Evolutionary conservation across 2,329 filamentous ascomycete genomes (phyloP).

Genomic region (Lachnellula occidentalis): DNA sequence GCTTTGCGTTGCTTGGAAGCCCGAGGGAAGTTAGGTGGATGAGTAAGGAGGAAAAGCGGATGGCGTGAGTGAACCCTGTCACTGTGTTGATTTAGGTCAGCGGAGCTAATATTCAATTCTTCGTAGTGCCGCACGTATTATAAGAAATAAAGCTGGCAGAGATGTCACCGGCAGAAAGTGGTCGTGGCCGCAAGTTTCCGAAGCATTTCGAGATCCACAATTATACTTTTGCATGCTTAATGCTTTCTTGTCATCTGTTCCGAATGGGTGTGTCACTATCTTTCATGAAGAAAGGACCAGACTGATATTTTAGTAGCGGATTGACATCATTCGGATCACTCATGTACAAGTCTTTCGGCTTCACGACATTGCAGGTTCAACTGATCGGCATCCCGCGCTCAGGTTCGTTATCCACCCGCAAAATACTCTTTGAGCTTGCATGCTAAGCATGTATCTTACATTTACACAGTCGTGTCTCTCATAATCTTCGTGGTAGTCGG

Average conservation of each 20-base stretch:
- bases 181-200: slow-evolving; percentile 34
- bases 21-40: slow-evolving; percentile 25
- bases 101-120: neutral
- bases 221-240: slow-evolving; percentile 27
- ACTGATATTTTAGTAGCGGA: slow-evolving; percentile 13
- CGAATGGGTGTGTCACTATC: slow-evolving; percentile 27
- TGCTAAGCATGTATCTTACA: neutral
- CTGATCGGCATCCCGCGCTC: slow-evolving; percentile 37
- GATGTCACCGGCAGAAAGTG: slow-evolving; percentile 16
- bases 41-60: slow-evolving; percentile 18
- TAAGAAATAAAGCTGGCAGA: slow-evolving; percentile 18
- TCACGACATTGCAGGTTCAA: slow-evolving; percentile 30
- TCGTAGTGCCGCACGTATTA: slow-evolving; percentile 15
- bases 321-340: slow-evolving; percentile 33
- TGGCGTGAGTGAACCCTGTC: slow-evolving; percentile 10
- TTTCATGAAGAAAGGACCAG: neutral
- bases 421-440: neutral
- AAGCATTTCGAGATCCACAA: slow-evolving; percentile 34
- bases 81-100: neutral
- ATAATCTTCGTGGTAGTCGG: slow-evolving; percentile 30
- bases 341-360: slow-evolving; percentile 24
- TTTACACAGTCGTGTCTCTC: slow-evolving; percentile 23
- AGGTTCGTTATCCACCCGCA: slow-evolving; percentile 25
- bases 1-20: slow-evolving; percentile 22
- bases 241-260: slow-evolving; percentile 31